Conservation (phyloP, 2,329 filamentous ascomycete genomes). For the Ceratocystis destructans region DNA sequence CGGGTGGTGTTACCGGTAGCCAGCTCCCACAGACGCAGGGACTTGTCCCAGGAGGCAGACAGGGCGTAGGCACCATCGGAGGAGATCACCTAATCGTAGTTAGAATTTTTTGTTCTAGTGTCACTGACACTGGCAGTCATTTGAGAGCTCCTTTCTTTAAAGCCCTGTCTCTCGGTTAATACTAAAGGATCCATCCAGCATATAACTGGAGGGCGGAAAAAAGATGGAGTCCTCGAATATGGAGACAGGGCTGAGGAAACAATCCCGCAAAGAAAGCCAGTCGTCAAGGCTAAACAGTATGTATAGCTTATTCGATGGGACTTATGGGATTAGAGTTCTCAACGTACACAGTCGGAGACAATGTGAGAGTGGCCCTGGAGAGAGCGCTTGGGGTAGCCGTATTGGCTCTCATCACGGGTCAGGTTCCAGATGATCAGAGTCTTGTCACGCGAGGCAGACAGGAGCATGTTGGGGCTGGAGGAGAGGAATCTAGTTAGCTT, state of each 20-base stretch:
- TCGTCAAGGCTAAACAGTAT: background rate
- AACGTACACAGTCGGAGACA: slow-evolving; percentile 97
- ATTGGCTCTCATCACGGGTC: slow-evolving; percentile 93
- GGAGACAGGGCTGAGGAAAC: slow-evolving; percentile 3
- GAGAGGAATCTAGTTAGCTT: slow-evolving; percentile 18
- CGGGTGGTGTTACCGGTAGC: slow-evolving; percentile 93
- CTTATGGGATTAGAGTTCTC: slow-evolving; percentile 13
- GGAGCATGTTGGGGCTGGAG: slow-evolving; percentile 91
- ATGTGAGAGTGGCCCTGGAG: slow-evolving; percentile 99
- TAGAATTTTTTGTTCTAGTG: slow-evolving; percentile 11
- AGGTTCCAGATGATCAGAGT: slow-evolving; percentile 99
- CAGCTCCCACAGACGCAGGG: slow-evolving; percentile 97
- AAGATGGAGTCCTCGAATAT: background rate
- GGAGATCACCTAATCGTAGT: slow-evolving; percentile 67
- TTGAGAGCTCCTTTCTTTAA: slow-evolving; percentile 1
- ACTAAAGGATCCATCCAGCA: background rate
- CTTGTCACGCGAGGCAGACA: slow-evolving; percentile 96
- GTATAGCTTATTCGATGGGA: slow-evolving; percentile 7
- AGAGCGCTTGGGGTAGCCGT: slow-evolving; percentile 98
- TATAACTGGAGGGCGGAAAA: no score
- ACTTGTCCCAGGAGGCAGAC: slow-evolving; percentile 99
- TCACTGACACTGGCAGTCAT: background rate
- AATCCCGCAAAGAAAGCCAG: background rate
- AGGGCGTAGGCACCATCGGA: slow-evolving; percentile 98
- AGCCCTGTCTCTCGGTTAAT: background rate